Conservation (phyloP, 75 land plant species). For the Cupressus sempervirens region DNA sequence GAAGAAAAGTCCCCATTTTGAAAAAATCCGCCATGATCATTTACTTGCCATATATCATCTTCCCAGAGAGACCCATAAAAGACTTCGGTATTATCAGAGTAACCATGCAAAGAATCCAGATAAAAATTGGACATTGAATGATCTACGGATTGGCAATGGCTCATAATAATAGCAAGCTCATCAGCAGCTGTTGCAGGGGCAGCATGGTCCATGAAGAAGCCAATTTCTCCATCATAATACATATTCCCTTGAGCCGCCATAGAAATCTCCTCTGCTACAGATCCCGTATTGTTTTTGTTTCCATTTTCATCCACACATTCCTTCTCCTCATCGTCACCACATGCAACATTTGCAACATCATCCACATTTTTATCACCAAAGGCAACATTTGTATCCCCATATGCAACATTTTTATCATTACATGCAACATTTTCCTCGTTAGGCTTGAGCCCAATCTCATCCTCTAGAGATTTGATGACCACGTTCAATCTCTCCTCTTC, state of each 20-base stretch:
- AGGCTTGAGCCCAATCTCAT: not conserved
- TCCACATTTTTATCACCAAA: not conserved
- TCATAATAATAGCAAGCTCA: not conserved
- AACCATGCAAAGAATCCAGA: not conserved
- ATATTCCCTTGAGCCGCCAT: not conserved
- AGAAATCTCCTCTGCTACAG: not conserved
- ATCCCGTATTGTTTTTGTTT: not conserved
- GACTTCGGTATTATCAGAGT: not conserved
- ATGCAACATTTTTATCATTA: no score
- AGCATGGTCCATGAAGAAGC: conserved; percentile 2
- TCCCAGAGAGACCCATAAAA: conserved; percentile 6
- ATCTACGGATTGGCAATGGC: not conserved
- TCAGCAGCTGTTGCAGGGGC: not conserved
- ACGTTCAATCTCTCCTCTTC: conserved; percentile 1
- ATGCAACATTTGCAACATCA: not conserved
- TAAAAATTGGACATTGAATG: conserved; percentile 4
- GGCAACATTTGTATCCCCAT: not conserved
- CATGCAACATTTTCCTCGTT: not conserved
- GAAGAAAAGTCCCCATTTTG: not conserved
- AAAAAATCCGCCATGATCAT: not conserved
- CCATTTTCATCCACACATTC: not conserved
- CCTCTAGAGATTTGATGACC: conserved; percentile 3
- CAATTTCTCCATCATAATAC: conserved; percentile 3
- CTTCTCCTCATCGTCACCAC: not conserved
- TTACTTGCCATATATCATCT: conserved; percentile 6